Conservation (phyloP, 352 stramenopile species). For the Phytophthora pistaciae region DNA sequence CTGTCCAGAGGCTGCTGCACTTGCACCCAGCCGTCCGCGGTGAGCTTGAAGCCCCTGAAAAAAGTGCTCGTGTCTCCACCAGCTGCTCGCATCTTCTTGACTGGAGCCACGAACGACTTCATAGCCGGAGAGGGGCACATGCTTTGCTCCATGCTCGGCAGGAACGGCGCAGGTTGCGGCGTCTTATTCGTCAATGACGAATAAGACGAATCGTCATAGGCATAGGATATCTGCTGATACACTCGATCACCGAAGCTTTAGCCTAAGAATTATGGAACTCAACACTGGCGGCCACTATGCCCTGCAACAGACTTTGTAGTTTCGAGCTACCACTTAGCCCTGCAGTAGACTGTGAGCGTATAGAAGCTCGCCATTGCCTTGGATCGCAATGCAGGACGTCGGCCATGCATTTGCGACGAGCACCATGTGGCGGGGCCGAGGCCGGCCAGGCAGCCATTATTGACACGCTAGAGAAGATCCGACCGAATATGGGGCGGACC, state of each 20-base stretch:
- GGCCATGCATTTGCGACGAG: slow-evolving; percentile 20
- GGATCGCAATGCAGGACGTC: not conserved
- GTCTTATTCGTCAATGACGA: slow-evolving; percentile 18
- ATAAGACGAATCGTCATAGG: no score
- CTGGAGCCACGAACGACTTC: slow-evolving; percentile 25
- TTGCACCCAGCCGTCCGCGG: slow-evolving; percentile 16
- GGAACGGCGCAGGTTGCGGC: slow-evolving; percentile 14
- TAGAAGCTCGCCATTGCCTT: not conserved
- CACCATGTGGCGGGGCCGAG: slow-evolving; percentile 15
- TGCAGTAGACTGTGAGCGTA: not conserved
- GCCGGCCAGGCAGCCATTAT: slow-evolving; percentile 32
- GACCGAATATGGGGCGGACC: slow-evolving; percentile 4
- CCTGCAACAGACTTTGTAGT: not conserved
- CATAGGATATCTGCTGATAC: not conserved
- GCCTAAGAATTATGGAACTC: slow-evolving; percentile 1
- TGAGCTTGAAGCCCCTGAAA: slow-evolving; percentile 21
- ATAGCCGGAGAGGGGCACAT: slow-evolving; percentile 27
- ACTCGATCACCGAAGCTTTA: slow-evolving; percentile 16
- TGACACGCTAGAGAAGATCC: slow-evolving; percentile 18
- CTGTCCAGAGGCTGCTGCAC: slow-evolving; percentile 12
- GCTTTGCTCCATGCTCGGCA: slow-evolving; percentile 20
- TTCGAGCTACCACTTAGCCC: not conserved
- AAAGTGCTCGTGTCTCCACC: slow-evolving; percentile 22
- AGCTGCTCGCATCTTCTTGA: slow-evolving; percentile 27
- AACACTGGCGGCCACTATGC: not conserved